phyloP scores from a whole-genome alignment of 345 rosid species.

The Camelina hispida region DNA sequence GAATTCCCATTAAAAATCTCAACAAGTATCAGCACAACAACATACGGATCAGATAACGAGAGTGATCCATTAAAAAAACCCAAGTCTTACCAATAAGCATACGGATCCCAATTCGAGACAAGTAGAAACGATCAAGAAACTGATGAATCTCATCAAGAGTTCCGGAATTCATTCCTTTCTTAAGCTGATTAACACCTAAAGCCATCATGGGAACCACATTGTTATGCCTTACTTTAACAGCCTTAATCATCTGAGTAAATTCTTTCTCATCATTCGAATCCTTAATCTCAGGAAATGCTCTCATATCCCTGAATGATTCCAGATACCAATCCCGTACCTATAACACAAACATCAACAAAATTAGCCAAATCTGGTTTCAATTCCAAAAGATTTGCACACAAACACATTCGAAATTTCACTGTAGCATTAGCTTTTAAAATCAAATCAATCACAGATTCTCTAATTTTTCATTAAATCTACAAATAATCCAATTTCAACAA shows the following conservation, averaged over 20 bases:
- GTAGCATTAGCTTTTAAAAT: conserved; percentile 25
- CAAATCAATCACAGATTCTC: background rate
- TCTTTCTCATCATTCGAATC: conserved; percentile 69
- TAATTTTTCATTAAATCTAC: conserved; percentile 7
- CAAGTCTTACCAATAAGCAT: conserved; percentile 76
- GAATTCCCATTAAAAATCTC: conserved; percentile 27
- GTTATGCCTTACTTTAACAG: conserved; percentile 95
- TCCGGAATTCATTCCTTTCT: conserved; percentile 65
- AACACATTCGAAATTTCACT: background rate
- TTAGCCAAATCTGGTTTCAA: conserved; percentile 24
- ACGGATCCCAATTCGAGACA: conserved; percentile 93
- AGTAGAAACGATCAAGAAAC: conserved; percentile 94
- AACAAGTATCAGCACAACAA: background rate
- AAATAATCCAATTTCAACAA: conserved; percentile 4
- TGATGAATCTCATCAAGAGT: conserved; percentile 86
- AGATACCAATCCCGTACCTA: conserved; percentile 98
- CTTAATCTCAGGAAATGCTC: conserved; percentile 86
- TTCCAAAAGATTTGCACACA: background rate
- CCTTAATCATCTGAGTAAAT: conserved; percentile 92
- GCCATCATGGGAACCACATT: conserved; percentile 99
- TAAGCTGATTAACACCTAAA: conserved; percentile 90
- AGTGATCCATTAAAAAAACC: too few species aligned
- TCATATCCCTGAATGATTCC: conserved; percentile 93
- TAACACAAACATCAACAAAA: too few species aligned
- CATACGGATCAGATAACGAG: too few species aligned